These are phyloP conservation scores for Colletotrichum cordylinicola DNA, from an alignment of 2,329 filamentous ascomycete species.

Conservation along the genomic window DNA sequence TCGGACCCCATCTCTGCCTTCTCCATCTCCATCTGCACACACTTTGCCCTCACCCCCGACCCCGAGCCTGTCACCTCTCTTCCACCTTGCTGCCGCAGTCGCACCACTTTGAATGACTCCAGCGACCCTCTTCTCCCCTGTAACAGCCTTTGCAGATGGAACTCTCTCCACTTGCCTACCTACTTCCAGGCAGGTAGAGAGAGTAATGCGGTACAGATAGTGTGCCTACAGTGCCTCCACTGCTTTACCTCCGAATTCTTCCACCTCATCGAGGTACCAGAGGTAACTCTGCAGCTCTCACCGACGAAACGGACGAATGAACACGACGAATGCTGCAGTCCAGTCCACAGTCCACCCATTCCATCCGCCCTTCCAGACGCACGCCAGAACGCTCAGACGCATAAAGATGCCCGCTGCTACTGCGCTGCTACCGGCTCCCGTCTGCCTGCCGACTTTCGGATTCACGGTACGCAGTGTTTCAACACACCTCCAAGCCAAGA, in stretches of 20 bases:
- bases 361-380: constrained; percentile 21
- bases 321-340: background rate
- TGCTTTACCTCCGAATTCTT: background rate
- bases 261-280: background rate
- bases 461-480: background rate
- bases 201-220: background rate
- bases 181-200: background rate
- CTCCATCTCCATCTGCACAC: background rate
- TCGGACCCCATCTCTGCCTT: background rate
- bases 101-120: constrained; percentile 3
- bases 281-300: background rate
- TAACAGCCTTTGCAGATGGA: background rate
- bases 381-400: constrained; percentile 15
- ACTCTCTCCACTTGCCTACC: background rate
- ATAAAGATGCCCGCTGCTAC: background rate
- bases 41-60: background rate
- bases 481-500: background rate
- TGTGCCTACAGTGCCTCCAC: background rate
- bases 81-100: background rate
- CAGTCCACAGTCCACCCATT: constrained; percentile 1
- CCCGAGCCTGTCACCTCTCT: background rate
- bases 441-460: background rate
- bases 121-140: constrained; percentile 11
- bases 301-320: background rate
- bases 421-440: background rate